phyloP scores from a whole-genome alignment of 148 eudicot species.

The Vaccinium vitisidaea region DNA sequence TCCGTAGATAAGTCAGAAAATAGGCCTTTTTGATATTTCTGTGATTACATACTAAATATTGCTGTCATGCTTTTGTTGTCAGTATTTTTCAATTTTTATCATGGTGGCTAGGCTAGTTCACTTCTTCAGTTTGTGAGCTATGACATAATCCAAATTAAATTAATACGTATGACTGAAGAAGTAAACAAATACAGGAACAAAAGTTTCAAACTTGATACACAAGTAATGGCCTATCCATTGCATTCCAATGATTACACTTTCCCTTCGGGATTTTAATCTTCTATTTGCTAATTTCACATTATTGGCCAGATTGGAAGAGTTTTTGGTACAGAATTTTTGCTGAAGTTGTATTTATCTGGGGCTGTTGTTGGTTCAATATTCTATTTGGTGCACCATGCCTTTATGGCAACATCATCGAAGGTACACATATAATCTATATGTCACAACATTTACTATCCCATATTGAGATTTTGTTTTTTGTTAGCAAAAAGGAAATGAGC shows the following conservation, averaged over 20 bases:
- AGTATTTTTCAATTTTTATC: not conserved
- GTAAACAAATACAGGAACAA: not conserved
- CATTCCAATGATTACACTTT: not conserved
- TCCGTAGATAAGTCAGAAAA: not conserved
- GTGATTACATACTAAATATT: not conserved
- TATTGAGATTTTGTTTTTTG: not conserved
- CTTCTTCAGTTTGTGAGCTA: not conserved
- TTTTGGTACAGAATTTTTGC: conserved; percentile 68
- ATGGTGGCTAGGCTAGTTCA: not conserved
- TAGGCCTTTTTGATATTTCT: not conserved
- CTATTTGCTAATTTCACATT: conserved; percentile 11
- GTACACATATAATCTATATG: conserved; percentile 29
- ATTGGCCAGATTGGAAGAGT: conserved; percentile 60
- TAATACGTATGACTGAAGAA: not conserved
- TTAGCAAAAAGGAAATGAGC: not conserved
- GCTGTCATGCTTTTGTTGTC: not conserved
- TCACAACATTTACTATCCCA: not conserved
- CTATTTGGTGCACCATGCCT: conserved; percentile 72
- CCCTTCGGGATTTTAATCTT: not conserved
- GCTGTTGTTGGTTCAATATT: conserved; percentile 80
- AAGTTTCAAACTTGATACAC: not conserved
- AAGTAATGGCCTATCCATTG: not conserved
- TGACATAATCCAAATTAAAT: not conserved
- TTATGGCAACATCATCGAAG: conserved; percentile 36
- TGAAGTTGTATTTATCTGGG: conserved; percentile 78